A percentile compares a stretch with the other conserved stretches of the same genome.
Evolutionary conservation across 169 alveolate species (phyloP).

Genomic region (Plasmodium billcollinsi): DNA sequence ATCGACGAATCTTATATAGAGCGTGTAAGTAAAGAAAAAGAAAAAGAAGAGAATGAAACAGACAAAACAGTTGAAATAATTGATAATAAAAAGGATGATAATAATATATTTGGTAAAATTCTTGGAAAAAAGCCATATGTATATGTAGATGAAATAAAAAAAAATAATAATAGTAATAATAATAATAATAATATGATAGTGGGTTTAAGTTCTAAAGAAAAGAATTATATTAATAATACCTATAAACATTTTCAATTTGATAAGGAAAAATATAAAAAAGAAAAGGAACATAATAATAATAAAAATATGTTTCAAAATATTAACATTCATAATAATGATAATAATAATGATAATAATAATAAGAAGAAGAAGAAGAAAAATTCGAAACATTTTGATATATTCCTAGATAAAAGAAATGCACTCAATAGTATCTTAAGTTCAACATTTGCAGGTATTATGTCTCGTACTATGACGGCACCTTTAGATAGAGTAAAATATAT

Average conservation of each 20-base stretch:
- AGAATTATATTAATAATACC: too few relatives aligned
- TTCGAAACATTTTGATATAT: constrained; percentile 6
- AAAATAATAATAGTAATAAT: too few relatives aligned
- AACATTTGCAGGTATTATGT: constrained; percentile 52
- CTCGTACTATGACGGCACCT: constrained; percentile 57
- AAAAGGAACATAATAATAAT: neutral
- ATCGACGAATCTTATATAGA: too few relatives aligned
- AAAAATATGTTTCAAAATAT: neutral
- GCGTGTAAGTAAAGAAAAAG: too few relatives aligned
- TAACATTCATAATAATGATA: neutral
- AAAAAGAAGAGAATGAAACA: too few relatives aligned
- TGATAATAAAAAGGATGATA: too few relatives aligned
- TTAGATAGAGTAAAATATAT: constrained; percentile 66
- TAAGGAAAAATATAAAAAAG: neutral
- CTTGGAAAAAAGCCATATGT: too few relatives aligned
- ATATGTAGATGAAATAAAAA: too few relatives aligned
- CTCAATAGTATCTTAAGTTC: constrained; percentile 61
- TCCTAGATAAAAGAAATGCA: constrained; percentile 49
- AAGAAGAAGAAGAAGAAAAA: neutral
- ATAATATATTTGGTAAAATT: too few relatives aligned
- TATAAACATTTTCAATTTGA: neutral
- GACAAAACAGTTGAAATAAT: too few relatives aligned
- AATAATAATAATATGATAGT: too few relatives aligned
- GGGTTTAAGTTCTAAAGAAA: too few relatives aligned
- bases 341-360: neutral